phyloP scores from a whole-genome alignment of 352 stramenopile genomes.

The Aphanomyces euteiches region DNA sequence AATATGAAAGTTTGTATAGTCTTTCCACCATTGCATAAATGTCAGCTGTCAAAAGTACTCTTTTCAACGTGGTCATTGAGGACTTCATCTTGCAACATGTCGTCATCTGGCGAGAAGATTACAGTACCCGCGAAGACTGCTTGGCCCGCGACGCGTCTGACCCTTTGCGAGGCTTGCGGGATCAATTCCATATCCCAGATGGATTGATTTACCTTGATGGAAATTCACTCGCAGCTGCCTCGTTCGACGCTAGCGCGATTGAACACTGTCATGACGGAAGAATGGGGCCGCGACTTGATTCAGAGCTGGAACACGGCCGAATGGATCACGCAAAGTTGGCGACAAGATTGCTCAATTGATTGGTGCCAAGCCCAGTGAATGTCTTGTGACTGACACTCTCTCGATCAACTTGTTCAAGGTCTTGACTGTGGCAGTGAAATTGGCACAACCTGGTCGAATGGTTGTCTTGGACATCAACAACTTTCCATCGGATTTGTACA shows the following conservation, averaged over 20 bases:
- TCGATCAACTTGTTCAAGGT: constrained; percentile 30
- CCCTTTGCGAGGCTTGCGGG: constrained; percentile 1
- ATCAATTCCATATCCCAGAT: constrained; percentile 14
- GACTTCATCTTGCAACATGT: background rate
- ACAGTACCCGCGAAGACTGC: constrained; percentile 11
- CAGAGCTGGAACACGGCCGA: constrained; percentile 27
- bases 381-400: constrained; percentile 14
- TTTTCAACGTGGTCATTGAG: background rate
- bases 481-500: constrained; percentile 28
- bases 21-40: too few relatives aligned
- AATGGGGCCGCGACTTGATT: constrained; percentile 27
- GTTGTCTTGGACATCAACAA: constrained; percentile 19
- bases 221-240: constrained; percentile 24
- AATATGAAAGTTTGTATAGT: too few relatives aligned
- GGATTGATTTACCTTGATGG: constrained; percentile 26
- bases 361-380: constrained; percentile 17
- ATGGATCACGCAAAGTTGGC: constrained; percentile 25
- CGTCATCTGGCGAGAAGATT: background rate
- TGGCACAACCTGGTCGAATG: background rate
- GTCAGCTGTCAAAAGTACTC: background rate
- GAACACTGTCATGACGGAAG: constrained; percentile 10
- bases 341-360: constrained; percentile 25
- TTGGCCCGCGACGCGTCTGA: constrained; percentile 5
- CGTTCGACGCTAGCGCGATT: constrained; percentile 8
- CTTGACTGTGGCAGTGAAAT: background rate